Base-by-base conservation (phyloP, 306 rosid genomes). In the Vicia faba region DNA sequence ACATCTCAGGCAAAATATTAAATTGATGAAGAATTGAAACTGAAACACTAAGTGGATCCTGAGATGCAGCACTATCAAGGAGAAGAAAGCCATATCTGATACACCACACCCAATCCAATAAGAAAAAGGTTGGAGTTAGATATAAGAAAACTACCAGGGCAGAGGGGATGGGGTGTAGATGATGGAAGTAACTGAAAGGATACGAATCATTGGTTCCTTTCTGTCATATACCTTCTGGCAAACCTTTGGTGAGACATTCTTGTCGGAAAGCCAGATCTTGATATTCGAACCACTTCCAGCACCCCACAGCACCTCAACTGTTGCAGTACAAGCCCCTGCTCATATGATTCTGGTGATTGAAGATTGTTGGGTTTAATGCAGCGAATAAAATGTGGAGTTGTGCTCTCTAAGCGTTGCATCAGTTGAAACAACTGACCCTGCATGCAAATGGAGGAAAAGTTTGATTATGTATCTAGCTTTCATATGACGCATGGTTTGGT, bases 361-460 rank as follows among this genome's bases (percentile, higher is more conserved):
- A 80, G 82, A 78, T 89, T 89, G 77, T 92, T 92, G 74, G 98
- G 98, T 83, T 92, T 92, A 81, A 92, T 82, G 74, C 98, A 92
- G 40, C 98, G 98, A 75, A 92, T 92, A 81, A 92, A 92, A 92
- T 92, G 98, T 33, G 98, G 98, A 62, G 98, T 92, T 50, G 98
- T 92, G 76, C 80, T 89, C 77, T 89, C 98, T 57, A 92, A 85
- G 15, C 96, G 95, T 68, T 84, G 93, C 95, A 92, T 89, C 78
- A 92, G 70, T 79, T 81, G 87, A 83, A 92, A 92, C 70, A 92
- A 72, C 82, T 92, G 98, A 70, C 81, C 82, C 98, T 92, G 75
- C 61, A 80, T n/a, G 41, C 64, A 67, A 80, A 58, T 39, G 76
- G 33, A 39, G 56, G 15, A 40, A 4, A 70, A 57, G 50, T 2